Percentiles rank a stretch among this genome's conserved stretches.
These are phyloP conservation scores for Plasmodium gaboni DNA, from an alignment of 169 alveolate genomes.

Conservation along the genomic window DNA sequence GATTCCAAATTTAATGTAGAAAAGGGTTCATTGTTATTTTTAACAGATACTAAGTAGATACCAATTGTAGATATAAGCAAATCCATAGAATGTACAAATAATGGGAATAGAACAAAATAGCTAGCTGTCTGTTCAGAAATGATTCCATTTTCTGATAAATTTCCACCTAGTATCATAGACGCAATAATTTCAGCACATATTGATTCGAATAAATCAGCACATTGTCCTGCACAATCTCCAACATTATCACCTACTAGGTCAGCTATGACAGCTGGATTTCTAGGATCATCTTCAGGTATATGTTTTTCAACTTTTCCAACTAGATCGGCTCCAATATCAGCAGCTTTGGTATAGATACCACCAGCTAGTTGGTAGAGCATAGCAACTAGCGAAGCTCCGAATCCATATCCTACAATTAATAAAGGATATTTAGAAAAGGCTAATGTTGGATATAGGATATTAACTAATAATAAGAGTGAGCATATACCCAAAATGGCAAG, in stretches of 20 bases:
- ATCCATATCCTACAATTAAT: slow-evolving; percentile 91
- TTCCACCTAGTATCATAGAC: slow-evolving; percentile 93
- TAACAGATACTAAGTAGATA: slow-evolving; percentile 81
- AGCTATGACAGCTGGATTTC: slow-evolving; percentile 94
- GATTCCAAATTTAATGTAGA: not conserved
- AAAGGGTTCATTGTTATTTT: slow-evolving; percentile 79
- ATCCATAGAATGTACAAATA: slow-evolving; percentile 90
- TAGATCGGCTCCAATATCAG: slow-evolving; percentile 94
- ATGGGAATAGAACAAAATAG: slow-evolving; percentile 90
- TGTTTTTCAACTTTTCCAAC: slow-evolving; percentile 92
- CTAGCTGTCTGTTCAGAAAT: slow-evolving; percentile 70
- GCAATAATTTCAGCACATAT: slow-evolving; percentile 91
- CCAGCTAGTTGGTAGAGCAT: slow-evolving; percentile 93
- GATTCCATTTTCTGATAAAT: slow-evolving; percentile 85
- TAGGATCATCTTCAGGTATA: slow-evolving; percentile 93
- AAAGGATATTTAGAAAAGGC: slow-evolving; percentile 79
- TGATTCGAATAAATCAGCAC: slow-evolving; percentile 93
- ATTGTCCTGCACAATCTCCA: slow-evolving; percentile 93
- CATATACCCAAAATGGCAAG: slow-evolving; percentile 89
- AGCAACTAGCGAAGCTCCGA: slow-evolving; percentile 94
- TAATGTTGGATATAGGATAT: slow-evolving; percentile 72
- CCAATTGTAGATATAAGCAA: slow-evolving; percentile 86
- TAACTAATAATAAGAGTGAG: slow-evolving; percentile 76
- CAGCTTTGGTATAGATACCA: slow-evolving; percentile 93
- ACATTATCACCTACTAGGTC: slow-evolving; percentile 94